phyloP scores from a whole-genome alignment of 495 filamentous ascomycete species.

The Mytilinidion resinicola region DNA sequence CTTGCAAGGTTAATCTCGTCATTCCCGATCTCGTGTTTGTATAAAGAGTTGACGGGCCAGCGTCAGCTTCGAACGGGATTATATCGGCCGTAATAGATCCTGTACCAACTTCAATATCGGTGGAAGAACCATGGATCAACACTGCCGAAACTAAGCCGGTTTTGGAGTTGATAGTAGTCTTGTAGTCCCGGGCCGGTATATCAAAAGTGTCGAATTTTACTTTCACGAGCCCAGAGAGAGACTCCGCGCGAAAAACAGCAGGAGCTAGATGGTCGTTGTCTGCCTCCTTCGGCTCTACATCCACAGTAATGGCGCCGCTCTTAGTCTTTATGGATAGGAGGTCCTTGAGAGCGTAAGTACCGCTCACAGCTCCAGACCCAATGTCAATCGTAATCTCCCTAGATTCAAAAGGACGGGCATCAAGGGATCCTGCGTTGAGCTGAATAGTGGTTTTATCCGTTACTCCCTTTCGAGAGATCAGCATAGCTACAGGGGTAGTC shows the following conservation, averaged over 20 bases:
- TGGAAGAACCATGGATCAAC: slow-evolving; percentile 31
- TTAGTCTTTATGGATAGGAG: slow-evolving; percentile 28
- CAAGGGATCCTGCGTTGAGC: slow-evolving; percentile 17
- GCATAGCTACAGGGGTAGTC: no score
- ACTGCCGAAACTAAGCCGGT: slow-evolving; percentile 26
- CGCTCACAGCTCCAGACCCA: slow-evolving; percentile 26
- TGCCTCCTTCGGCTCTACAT: slow-evolving; percentile 25
- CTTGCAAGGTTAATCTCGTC: slow-evolving; percentile 16
- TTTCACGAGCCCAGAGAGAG: slow-evolving; percentile 26
- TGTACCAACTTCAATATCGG: slow-evolving; percentile 16
- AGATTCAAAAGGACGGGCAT: slow-evolving; percentile 16
- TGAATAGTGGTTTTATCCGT: slow-evolving; percentile 17
- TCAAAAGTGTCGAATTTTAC: slow-evolving; percentile 19
- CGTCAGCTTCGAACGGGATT: slow-evolving; percentile 20
- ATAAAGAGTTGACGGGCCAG: slow-evolving; percentile 15
- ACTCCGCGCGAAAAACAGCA: slow-evolving; percentile 24
- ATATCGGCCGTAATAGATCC: slow-evolving; percentile 28
- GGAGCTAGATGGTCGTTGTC: slow-evolving; percentile 13
- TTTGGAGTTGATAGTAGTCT: slow-evolving; percentile 16
- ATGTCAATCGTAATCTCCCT: slow-evolving; percentile 28
- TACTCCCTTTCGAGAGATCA: not conserved
- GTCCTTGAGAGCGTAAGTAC: slow-evolving; percentile 29
- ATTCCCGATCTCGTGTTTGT: slow-evolving; percentile 23
- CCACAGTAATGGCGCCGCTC: slow-evolving; percentile 29
- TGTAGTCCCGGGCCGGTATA: slow-evolving; percentile 32